These are phyloP conservation scores for Dioscorea zingiberensis DNA, from an alignment of 106 monocot species.

Conservation along the genomic window DNA sequence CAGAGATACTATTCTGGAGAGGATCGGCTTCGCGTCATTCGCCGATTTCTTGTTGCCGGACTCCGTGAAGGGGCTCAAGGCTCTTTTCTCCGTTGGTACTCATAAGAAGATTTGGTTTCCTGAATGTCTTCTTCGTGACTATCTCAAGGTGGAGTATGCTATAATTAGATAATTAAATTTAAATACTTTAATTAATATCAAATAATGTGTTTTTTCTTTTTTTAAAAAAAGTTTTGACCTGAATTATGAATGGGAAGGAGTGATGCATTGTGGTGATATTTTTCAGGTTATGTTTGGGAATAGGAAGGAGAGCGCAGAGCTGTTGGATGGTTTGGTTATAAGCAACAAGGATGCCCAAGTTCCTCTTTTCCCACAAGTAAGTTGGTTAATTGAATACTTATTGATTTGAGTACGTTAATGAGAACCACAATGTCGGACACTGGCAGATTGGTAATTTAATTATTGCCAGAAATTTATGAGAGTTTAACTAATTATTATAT, in stretches of 20 bases:
- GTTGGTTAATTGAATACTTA: too few relatives aligned
- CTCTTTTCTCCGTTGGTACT: slow-evolving; percentile 34
- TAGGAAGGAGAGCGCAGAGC: slow-evolving; percentile 70
- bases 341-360: slow-evolving; percentile 41
- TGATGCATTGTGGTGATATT: not conserved
- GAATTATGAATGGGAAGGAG: too few relatives aligned
- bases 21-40: slow-evolving; percentile 51
- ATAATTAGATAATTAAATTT: too few relatives aligned
- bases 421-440: too few relatives aligned
- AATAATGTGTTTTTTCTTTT: too few relatives aligned
- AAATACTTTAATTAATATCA: too few relatives aligned
- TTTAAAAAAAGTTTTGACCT: too few relatives aligned
- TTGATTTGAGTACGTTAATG: not conserved
- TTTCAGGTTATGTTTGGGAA: slow-evolving; percentile 77
- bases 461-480: too few relatives aligned
- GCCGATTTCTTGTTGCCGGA: slow-evolving; percentile 59
- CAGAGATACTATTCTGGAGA: slow-evolving; percentile 19
- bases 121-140: slow-evolving; percentile 40
- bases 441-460: too few relatives aligned
- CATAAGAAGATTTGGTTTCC: slow-evolving; percentile 57
- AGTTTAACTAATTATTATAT: not conserved
- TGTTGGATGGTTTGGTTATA: slow-evolving; percentile 57
- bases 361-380: slow-evolving; percentile 50
- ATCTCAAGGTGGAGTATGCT: too few relatives aligned
- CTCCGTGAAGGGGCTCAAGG: slow-evolving; percentile 51